Base-by-base conservation (phyloP, 495 filamentous ascomycete genomes). In the Oleoguttula mirabilis region DNA sequence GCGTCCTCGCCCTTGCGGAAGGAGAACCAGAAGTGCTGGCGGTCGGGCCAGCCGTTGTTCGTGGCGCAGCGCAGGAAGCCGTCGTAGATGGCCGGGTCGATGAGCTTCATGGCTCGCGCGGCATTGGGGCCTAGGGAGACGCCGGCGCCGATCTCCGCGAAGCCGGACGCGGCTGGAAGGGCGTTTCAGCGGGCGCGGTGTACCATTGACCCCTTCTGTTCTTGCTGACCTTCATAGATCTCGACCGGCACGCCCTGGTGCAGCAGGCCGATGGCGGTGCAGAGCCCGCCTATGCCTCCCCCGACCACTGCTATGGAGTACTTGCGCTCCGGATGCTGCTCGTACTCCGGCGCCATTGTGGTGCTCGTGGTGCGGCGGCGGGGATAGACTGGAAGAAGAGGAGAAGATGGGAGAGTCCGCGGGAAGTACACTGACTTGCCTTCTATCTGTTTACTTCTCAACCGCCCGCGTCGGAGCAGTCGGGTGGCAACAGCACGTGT, bases 111-210 rank as follows among this genome's bases (percentile, higher is more conserved):
- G 0, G 76, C 75, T 1, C 65, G 58, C 4, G 68, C 59, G 5
- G 76, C 65, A 52, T 80, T 80, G 24, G 75, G 68, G 0, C 70
- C 70, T 27, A 81, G 70, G 10, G 65, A 68, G 3, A 82, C 66
- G 10, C 77, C 78, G 2, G 77, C 78, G 21, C 79, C 79, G 3
- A 82, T 68, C 57, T 60, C 57, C 34, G 56, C 56, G 44, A 63
- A 63, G 31, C 34, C 30, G 3, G 47, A 32, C 2, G 60, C 58
- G 10, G 54, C 35, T 40, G 17, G 3, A 4, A 21, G 8, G 17
- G 33, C 6, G 23, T 3, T 15, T 43, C 40, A 43, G 31, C 17
- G 10, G 3, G 28, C 2, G 6, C 14, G 40, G 24, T 22, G 16
- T 7, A 16, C n/a, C 15, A 15, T 24, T 4, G 30, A 17, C 3